Conservation (phyloP, 768 basidiomycete species). For the Neoboletus brunneissimus region DNA sequence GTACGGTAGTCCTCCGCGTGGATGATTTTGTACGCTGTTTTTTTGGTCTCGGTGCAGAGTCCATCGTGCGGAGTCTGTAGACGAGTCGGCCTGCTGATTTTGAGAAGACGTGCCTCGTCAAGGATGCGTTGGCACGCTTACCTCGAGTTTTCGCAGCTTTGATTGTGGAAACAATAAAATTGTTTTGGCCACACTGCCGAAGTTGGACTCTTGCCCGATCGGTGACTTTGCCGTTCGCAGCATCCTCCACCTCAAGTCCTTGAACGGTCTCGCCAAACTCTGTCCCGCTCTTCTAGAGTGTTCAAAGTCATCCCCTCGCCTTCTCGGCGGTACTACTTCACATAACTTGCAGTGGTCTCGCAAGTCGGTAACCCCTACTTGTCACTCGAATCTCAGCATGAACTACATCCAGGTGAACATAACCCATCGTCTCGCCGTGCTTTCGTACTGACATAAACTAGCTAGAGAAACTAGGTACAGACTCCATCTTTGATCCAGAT, state of each 20-base stretch:
- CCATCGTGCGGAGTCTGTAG: conserved; percentile 30
- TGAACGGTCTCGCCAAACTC: background rate
- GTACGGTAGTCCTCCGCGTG: conserved; percentile 21
- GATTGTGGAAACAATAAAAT: conserved; percentile 3
- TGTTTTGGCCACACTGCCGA: background rate
- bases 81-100: background rate
- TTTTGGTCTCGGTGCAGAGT: conserved; percentile 48
- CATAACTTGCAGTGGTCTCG: conserved; percentile 3
- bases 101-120: background rate
- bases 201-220: conserved; percentile 19
- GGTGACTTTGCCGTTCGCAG: conserved; percentile 3
- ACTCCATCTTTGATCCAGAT: background rate
- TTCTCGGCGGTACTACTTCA: conserved; percentile 1
- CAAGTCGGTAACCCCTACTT: background rate
- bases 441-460: conserved; percentile 30
- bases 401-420: conserved; percentile 56
- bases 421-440: background rate
- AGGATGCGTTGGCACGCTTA: background rate
- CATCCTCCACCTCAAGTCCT: background rate
- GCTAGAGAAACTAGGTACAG: conserved; percentile 83
- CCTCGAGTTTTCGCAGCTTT: background rate
- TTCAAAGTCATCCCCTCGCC: background rate
- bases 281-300: background rate
- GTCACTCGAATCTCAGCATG: conserved; percentile 31
- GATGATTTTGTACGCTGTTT: conserved; percentile 52